Percentiles rank a stretch among this genome's conserved stretches.
These are phyloP conservation scores for Neurospora sp. DNA, from an alignment of 495 filamentous ascomycete genomes.

Conservation along the genomic window DNA sequence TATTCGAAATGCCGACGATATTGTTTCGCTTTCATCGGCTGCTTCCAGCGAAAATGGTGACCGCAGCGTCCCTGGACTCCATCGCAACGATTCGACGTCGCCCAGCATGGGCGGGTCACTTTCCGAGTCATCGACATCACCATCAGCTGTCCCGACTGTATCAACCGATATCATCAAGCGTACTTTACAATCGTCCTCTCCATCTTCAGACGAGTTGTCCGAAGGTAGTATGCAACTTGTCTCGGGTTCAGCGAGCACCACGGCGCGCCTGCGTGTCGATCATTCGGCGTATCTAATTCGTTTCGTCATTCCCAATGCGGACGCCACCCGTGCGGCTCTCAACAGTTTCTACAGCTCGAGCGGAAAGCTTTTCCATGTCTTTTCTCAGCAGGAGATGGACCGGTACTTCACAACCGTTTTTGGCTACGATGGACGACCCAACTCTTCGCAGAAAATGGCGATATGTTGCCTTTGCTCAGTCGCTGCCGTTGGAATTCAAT, in stretches of 20 bases:
- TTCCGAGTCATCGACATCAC: not conserved
- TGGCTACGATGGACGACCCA: conserved; percentile 4
- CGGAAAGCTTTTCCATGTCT: conserved; percentile 24
- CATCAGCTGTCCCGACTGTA: not conserved
- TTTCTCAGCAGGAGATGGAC: conserved; percentile 12
- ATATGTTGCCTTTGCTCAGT: conserved; percentile 15
- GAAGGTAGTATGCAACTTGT: not conserved
- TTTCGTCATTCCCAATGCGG: conserved; percentile 14
- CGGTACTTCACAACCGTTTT: conserved; percentile 9
- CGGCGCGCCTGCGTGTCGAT: not conserved
- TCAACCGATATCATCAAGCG: not conserved
- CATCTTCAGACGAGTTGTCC: not conserved
- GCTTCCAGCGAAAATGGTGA: not conserved
- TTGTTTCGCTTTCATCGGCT: not conserved
- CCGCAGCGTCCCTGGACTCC: not conserved
- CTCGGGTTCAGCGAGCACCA: not conserved
- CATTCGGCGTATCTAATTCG: conserved; percentile 4
- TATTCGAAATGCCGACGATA: conserved; percentile 8
- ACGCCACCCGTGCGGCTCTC: conserved; percentile 11
- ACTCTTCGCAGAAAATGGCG: conserved; percentile 5
- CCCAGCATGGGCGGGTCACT: not conserved
- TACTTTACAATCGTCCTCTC: not conserved
- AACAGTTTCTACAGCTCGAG: conserved; percentile 21
- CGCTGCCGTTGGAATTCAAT: conserved; percentile 21
- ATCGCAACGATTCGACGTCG: not conserved